Conservation (phyloP, 441 rosid genomes). For the Breynia disticha region DNA sequence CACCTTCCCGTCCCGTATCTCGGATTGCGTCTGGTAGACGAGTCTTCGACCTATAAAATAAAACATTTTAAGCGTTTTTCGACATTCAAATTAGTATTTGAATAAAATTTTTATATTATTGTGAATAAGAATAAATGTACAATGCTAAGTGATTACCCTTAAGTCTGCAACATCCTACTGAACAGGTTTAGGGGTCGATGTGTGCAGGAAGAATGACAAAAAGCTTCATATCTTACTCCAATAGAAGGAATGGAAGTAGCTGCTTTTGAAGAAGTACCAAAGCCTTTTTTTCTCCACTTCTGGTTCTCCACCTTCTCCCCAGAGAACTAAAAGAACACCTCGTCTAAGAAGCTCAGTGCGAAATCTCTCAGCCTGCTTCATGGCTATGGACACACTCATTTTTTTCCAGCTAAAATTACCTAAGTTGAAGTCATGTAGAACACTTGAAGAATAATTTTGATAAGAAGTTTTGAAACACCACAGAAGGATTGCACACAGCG, state of each 20-base stretch:
- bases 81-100: too few species aligned
- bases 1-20: not conserved
- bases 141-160: too few species aligned
- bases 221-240: conserved; percentile 44
- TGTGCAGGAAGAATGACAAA: not conserved
- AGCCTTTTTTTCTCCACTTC: conserved; percentile 64
- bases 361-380: conserved; percentile 77
- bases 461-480: conserved; percentile 7
- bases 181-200: not conserved
- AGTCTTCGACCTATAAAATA: too few species aligned
- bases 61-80: too few species aligned
- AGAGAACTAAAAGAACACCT: conserved; percentile 84
- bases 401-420: conserved; percentile 91
- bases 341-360: conserved; percentile 75
- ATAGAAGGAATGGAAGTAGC: conserved; percentile 70
- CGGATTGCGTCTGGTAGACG: too few species aligned
- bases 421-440: conserved; percentile 19
- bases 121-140: too few species aligned
- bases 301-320: conserved; percentile 56
- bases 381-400: conserved; percentile 49
- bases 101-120: not conserved
- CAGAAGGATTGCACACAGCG: conserved; percentile 9
- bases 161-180: not conserved
- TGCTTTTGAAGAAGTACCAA: conserved; percentile 51
- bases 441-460: not conserved